These are phyloP conservation scores for Sporothrix brunneoviolacea DNA, from an alignment of 2,329 filamentous ascomycete genomes.

Conservation along the genomic window DNA sequence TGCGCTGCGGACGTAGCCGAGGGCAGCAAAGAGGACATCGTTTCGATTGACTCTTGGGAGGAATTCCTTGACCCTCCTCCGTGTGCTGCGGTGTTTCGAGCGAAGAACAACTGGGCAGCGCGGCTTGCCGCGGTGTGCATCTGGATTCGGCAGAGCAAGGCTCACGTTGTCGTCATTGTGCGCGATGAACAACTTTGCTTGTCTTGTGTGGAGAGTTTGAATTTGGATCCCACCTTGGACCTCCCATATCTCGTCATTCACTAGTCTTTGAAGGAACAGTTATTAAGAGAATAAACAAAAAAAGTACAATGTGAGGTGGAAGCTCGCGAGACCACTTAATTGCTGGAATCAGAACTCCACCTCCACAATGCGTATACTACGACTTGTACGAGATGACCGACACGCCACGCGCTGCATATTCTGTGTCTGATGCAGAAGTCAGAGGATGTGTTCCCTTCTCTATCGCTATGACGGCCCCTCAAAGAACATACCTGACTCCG, in stretches of 20 bases:
- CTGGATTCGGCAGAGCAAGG: not conserved
- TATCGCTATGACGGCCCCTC: no score
- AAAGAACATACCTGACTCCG: slow-evolving; percentile 22
- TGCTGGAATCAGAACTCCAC: no score
- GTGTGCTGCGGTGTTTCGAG: not conserved
- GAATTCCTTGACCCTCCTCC: not conserved
- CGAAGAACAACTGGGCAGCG: not conserved
- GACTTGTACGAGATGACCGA: slow-evolving; percentile 15
- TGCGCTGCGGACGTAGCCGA: no score
- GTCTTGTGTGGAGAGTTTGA: no score
- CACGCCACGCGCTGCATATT: slow-evolving; percentile 12
- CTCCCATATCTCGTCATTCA: not conserved
- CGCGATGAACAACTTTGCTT: not conserved
- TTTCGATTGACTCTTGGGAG: not conserved
- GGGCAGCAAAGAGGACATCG: not conserved
- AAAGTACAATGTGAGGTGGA: no score
- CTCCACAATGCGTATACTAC: no score
- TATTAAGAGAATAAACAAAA: no score
- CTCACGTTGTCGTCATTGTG: not conserved
- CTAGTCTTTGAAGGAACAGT: no score
- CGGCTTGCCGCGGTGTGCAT: not conserved
- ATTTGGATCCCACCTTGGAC: no score
- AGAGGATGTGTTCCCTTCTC: no score
- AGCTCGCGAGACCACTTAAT: no score
- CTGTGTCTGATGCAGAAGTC: no score